Evolutionary conservation across 1,139 yeast genomes (phyloP), one percentile per base, ranked within the genome.

Genomic region (Taphrina betulina): DNA sequence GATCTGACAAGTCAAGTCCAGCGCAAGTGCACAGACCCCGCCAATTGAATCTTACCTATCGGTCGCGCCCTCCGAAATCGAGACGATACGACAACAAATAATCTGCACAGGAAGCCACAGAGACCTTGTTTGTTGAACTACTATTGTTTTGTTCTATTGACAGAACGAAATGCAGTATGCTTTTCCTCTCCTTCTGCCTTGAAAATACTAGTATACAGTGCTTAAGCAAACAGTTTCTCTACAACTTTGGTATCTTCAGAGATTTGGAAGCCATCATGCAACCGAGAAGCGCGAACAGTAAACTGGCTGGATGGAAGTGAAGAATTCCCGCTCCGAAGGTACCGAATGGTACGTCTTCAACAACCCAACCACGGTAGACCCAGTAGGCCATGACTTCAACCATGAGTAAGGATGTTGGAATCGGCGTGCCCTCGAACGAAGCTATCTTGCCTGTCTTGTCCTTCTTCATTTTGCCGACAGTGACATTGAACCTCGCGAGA

Each of bases 341-440:
- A 1, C 96, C 95, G 23, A 82, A 79, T 2, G 95, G 95, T 60
- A 92, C 72, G 23, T 60, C 46, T 8, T 61, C 77, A 60, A 46
- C 68, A 66, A 65, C 74, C 72, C 61, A 53, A 41, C 69, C 73
- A 33, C 70, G 68, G 23, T 82, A 85, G 60, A 82, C 76, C 63
- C 71, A 67, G 59, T 71, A 73, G 23, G 89, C 87, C 87, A 90
- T 83, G 52, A 80, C 67, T 2, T 74, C 75, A 23, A 92, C 95
- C 69, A 92, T 77, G 53, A 78, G 72, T 63, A 92, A 75, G 48
- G 95, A 84, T 3, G 95, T 82, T 58, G 98, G 98, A 64, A 92
- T 88, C 14, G 98, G 98, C 53, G 92, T 79, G 8, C 98, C 98
- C 74, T 92, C 98, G 69, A 92, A 92, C 69, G 75, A 80, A 67